Evolutionary conservation across 2,329 filamentous ascomycete species (phyloP).

Genomic region (Dactylellina parvicollis): DNA sequence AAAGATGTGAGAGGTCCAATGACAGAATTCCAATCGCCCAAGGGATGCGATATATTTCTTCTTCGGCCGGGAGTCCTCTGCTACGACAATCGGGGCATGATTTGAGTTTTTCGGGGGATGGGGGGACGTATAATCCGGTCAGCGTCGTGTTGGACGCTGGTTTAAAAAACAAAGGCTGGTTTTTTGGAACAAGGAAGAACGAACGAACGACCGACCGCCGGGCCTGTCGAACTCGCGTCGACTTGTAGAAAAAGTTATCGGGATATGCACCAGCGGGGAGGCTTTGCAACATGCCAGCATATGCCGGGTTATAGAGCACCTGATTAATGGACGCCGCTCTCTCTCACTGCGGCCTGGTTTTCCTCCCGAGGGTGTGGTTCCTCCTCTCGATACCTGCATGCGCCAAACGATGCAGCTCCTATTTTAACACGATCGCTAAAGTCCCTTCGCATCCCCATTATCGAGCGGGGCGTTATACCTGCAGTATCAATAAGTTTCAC

Average conservation of each 20-base stretch:
- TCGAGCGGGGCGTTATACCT: conserved; percentile 51
- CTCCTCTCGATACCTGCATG: conserved; percentile 43
- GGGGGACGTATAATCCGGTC: conserved; percentile 7
- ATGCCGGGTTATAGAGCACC: conserved; percentile 26
- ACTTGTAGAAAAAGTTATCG: no score
- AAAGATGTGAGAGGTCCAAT: conserved; percentile 44
- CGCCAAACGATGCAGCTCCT: conserved; percentile 16
- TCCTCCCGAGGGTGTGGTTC: conserved; percentile 44
- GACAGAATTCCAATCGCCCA: conserved; percentile 41
- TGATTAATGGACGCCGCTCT: conserved; percentile 51
- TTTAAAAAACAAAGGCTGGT: conserved; percentile 36
- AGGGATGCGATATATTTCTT: conserved; percentile 42
- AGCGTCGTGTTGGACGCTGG: conserved; percentile 5
- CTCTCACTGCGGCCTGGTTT: conserved; percentile 23
- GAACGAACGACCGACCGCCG: conserved; percentile 1
- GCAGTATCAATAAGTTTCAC: conserved; percentile 41
- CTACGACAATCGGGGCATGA: neutral
- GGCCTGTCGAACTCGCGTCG: conserved; percentile 44
- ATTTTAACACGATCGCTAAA: conserved; percentile 47
- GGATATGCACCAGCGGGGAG: conserved; percentile 44
- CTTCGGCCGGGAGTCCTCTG: conserved; percentile 22
- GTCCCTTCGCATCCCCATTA: conserved; percentile 35
- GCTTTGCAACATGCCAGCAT: conserved; percentile 16
- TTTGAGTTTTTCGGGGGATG: conserved; percentile 36
- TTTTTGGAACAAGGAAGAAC: neutral